Conservation (phyloP, 352 stramenopile genomes). For the Blastocystis sp. region DNA sequence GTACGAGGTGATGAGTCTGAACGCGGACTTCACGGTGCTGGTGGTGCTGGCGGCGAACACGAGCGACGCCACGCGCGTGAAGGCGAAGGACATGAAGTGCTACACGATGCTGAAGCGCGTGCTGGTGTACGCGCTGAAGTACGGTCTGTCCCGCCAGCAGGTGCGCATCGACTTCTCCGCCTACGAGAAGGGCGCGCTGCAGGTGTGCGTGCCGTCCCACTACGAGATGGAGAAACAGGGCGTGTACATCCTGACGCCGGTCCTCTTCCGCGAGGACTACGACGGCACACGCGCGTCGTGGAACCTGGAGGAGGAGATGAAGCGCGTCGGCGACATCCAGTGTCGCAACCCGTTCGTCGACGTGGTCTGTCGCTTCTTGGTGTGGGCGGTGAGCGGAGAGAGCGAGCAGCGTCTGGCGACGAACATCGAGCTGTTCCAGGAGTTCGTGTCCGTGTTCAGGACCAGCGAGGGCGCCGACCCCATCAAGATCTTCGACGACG, state of each 20-base stretch:
- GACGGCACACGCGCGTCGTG: background rate
- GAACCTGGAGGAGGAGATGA: slow-evolving; percentile 19
- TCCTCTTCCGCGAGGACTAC: slow-evolving; percentile 29
- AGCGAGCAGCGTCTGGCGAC: background rate
- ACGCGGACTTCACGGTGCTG: slow-evolving; percentile 42
- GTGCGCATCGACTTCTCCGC: background rate
- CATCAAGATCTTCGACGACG: background rate
- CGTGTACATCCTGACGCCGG: slow-evolving; percentile 20
- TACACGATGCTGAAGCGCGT: slow-evolving; percentile 49
- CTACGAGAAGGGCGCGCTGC: background rate
- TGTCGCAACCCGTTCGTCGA: background rate
- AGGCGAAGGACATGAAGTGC: background rate
- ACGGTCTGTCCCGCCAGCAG: background rate
- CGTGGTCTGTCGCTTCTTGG: background rate
- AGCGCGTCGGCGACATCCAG: background rate
- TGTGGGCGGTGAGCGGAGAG: background rate
- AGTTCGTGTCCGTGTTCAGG: background rate
- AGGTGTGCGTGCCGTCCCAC: background rate
- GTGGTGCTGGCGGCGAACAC: background rate
- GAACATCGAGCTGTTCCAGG: background rate
- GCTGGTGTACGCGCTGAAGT: slow-evolving; percentile 18
- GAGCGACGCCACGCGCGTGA: slow-evolving; percentile 8
- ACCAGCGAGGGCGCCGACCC: background rate
- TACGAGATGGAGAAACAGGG: slow-evolving; percentile 60
- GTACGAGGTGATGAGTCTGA: slow-evolving; percentile 12